Evolutionary conservation across 179 eudicot species (phyloP), one percentile per base, ranked within the genome.

Genomic region (Corrigiola litoralis): DNA sequence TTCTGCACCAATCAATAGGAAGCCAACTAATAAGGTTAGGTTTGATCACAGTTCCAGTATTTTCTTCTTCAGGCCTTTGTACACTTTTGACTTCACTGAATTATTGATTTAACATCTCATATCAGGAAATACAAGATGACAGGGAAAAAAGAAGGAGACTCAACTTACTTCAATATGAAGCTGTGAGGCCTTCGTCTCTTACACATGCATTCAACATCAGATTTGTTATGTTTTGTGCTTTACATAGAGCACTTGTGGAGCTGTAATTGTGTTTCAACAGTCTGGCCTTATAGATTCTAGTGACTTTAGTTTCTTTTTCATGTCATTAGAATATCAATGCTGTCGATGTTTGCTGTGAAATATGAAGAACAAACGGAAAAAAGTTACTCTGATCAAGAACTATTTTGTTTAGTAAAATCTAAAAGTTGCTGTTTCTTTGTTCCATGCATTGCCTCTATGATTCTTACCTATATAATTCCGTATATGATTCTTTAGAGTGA

Each of bases 121-220:
- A 65, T 58, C 81, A 92, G 98, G 86, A 85, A 57, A 28, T 82
- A 61, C 85, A 72, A 70, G 78, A 90, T 70, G 80, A 86, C 52
- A 72, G 92, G 47, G 89, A 90, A 58, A 85, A 78, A 74, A 82
- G 88, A 68, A 87, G 77, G 78, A 83, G 73, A 49, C 82, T 92
- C 80, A 81, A 83, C 75, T 65, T 85, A 37, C 96, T 92, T 45
- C 69, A 68, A 72, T 92, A 92, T 73, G 97, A 87, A 80, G 98
- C 96, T 71, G 98, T 92, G 87, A 79, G 95, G 57, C 53, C 51
- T 67, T 63, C 63, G 50, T 16, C 73, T 68, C 46, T 34, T n/a
- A 25, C 44, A 24, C 58, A 11, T 36, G 51, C 33, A 25, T 17
- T 45, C 41, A 20, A 44, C 10, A 31, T 20, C 27, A 18, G 37